phyloP scores from a whole-genome alignment of 345 rosid species.

The Citrus sp. region DNA sequence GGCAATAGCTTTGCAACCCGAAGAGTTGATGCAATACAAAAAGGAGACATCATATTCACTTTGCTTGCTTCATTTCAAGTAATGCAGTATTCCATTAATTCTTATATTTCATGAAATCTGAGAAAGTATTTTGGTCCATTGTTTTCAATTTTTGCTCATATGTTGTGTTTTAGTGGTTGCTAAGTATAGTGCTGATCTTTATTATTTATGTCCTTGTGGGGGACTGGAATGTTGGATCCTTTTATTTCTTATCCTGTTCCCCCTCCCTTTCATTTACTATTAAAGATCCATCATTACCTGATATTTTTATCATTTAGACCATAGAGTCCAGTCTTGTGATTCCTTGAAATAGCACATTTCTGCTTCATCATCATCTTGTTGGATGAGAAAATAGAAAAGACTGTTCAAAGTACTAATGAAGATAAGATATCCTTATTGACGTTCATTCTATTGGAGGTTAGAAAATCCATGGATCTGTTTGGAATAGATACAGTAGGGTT shows the following conservation, averaged over 20 bases:
- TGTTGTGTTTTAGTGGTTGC: neutral
- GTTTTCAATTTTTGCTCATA: neutral
- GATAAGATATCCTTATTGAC: no score
- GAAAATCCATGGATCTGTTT: no score
- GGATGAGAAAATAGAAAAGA: no score
- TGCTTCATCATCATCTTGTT: neutral
- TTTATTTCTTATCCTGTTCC: neutral
- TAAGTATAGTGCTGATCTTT: neutral
- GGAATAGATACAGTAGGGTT: no score
- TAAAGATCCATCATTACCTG: neutral
- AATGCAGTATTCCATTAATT: conserved; percentile 13
- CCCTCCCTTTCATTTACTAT: no score
- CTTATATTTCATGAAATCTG: neutral
- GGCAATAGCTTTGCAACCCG: conserved; percentile 92
- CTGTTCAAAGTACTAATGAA: no score
- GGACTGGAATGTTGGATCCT: neutral
- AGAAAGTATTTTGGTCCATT: neutral
- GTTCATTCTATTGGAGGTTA: no score
- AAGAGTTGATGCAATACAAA: conserved; percentile 88
- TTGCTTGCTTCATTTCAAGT: conserved; percentile 95
- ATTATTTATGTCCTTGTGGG: neutral
- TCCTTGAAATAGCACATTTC: neutral
- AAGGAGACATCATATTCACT: conserved; percentile 76
- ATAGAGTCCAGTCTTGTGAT: neutral
- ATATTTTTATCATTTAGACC: neutral